Evolutionary conservation across 768 basidiomycete species (phyloP).

Genomic region (Phallus indusiatus): DNA sequence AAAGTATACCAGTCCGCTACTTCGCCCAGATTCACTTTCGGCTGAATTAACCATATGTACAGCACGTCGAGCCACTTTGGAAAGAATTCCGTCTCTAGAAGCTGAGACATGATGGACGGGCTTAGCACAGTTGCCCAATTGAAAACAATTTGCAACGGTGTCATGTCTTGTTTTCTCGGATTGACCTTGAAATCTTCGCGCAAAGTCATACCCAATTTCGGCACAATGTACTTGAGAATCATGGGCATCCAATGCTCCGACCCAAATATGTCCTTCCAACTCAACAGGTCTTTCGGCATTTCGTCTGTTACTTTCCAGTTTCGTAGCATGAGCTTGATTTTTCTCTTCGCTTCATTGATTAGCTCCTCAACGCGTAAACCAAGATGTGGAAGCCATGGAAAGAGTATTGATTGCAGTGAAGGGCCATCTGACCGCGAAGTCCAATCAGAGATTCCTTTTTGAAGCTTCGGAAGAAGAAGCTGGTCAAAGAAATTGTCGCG

Average conservation of each 20-base stretch:
- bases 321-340: constrained; percentile 71
- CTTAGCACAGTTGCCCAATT: constrained; percentile 71
- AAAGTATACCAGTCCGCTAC: constrained; percentile 88
- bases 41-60: constrained; percentile 89
- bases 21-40: constrained; percentile 80
- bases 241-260: constrained; percentile 83
- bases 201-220: constrained; percentile 75
- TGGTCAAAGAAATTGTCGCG: constrained; percentile 94
- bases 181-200: constrained; percentile 86
- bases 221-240: constrained; percentile 84
- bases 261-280: constrained; percentile 83
- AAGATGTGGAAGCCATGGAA: constrained; percentile 92
- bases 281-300: constrained; percentile 61
- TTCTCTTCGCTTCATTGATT: constrained; percentile 79
- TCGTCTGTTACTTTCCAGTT: constrained; percentile 66
- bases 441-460: constrained; percentile 80
- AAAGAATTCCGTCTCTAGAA: constrained; percentile 90
- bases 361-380: constrained; percentile 76
- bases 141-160: constrained; percentile 65
- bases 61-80: constrained; percentile 93
- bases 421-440: constrained; percentile 46
- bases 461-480: constrained; percentile 87
- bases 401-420: constrained; percentile 71
- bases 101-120: constrained; percentile 65
- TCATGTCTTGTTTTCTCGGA: constrained; percentile 84